Evolutionary conservation across 352 stramenopile genomes (phyloP).

Genomic region (Aphanomyces invadans): DNA sequence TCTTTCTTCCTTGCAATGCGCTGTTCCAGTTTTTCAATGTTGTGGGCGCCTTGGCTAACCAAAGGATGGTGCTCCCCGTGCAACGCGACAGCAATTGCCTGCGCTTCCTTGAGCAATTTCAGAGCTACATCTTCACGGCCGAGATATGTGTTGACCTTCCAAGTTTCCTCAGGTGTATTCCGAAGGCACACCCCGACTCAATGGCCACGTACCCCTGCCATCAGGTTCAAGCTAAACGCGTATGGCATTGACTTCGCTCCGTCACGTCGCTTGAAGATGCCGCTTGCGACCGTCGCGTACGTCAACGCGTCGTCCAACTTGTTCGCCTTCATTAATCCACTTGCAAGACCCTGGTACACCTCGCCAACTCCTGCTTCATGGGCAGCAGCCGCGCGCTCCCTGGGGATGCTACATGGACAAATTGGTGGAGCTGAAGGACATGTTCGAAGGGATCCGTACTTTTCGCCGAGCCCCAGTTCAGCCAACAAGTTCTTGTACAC

Average conservation of each 20-base stretch:
- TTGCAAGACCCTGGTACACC: constrained; percentile 72
- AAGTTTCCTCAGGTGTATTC: no score
- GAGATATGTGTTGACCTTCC: constrained; percentile 44
- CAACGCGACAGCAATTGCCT: constrained; percentile 55
- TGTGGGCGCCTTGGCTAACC: constrained; percentile 51
- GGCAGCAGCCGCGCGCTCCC: neutral
- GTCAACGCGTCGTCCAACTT: constrained; percentile 36
- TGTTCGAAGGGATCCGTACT: neutral
- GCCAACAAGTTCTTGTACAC: constrained; percentile 45
- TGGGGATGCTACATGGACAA: neutral
- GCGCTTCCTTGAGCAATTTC: constrained; percentile 51
- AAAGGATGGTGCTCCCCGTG: constrained; percentile 59
- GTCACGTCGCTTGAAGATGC: constrained; percentile 55
- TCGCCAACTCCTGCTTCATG: constrained; percentile 45
- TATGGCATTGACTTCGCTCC: constrained; percentile 56
- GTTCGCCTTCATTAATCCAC: constrained; percentile 34
- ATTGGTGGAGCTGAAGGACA: neutral
- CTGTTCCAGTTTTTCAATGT: constrained; percentile 50
- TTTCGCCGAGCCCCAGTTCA: constrained; percentile 15
- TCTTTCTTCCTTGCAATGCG: constrained; percentile 29
- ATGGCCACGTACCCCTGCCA: constrained; percentile 57
- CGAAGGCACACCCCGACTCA: no score
- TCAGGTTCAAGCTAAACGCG: constrained; percentile 74
- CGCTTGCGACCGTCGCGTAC: constrained; percentile 37
- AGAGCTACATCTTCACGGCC: constrained; percentile 49